phyloP scores from a whole-genome alignment of 305 asterid species.

The Fraxinus sp. region DNA sequence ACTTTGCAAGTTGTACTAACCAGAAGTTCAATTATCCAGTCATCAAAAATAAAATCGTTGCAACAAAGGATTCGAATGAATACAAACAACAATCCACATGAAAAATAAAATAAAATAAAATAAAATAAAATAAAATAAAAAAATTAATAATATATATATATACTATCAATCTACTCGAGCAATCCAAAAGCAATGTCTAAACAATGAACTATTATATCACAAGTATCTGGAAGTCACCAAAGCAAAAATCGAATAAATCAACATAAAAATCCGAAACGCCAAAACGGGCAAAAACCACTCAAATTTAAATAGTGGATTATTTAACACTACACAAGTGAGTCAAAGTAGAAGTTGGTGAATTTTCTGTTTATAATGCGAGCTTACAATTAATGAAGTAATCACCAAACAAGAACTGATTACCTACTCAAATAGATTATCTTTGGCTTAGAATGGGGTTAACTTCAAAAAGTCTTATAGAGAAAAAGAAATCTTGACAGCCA shows the following conservation, averaged over 20 bases:
- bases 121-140: no score
- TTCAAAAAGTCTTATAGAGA: neutral
- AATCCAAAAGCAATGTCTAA: neutral
- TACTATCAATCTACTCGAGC: neutral
- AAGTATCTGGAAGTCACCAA: neutral
- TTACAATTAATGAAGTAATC: conserved; percentile 20
- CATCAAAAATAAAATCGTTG: neutral
- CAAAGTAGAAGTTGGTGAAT: conserved; percentile 26
- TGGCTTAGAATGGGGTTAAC: conserved; percentile 12
- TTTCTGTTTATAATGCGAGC: conserved; percentile 13
- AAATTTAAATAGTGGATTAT: neutral
- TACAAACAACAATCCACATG: neutral
- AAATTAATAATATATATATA: no score
- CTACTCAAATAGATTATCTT: conserved; percentile 23
- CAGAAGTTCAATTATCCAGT: neutral
- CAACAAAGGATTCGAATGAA: neutral
- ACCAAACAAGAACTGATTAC: conserved; percentile 37
- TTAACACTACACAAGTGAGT: neutral
- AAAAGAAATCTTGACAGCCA: neutral
- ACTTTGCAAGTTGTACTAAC: neutral
- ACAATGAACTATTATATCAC: neutral
- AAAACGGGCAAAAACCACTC: neutral
- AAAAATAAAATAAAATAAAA: no score
- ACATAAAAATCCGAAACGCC: neutral
- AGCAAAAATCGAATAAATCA: neutral